Conservation (phyloP, 768 basidiomycete genomes). For the Boletus subparvulus region DNA sequence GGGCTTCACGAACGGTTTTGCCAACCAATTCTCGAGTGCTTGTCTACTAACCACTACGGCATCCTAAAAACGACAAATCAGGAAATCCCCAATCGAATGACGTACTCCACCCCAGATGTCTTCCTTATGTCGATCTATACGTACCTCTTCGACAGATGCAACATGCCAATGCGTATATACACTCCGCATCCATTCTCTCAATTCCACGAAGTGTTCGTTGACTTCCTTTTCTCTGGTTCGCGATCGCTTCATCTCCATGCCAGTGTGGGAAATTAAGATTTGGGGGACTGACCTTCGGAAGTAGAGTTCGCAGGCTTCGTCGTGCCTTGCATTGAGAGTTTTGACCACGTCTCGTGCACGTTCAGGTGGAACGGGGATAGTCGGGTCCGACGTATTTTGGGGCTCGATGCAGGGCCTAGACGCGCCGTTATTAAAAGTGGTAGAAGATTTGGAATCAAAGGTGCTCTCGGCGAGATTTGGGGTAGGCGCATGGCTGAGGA, state of each 20-base stretch:
- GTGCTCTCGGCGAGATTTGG: constrained; percentile 18
- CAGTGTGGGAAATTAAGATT: constrained; percentile 12
- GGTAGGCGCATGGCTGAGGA: constrained; percentile 14
- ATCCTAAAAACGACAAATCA: constrained; percentile 38
- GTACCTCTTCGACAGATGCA: constrained; percentile 47
- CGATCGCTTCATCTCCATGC: constrained; percentile 15
- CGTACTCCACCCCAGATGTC: constrained; percentile 5
- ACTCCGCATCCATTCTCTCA: constrained; percentile 52
- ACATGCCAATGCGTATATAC: constrained; percentile 67
- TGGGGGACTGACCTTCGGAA: constrained; percentile 42
- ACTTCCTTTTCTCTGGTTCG: constrained; percentile 43
- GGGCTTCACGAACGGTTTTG: constrained; percentile 32
- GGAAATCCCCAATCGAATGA: constrained; percentile 9
- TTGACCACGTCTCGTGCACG: constrained; percentile 55
- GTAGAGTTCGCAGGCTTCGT: constrained; percentile 51
- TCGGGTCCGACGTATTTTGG: constrained; percentile 9
- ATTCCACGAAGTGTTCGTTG: constrained; percentile 45
- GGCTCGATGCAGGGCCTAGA: constrained; percentile 15
- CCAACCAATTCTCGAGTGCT: constrained; percentile 62
- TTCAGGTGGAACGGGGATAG: constrained; percentile 48
- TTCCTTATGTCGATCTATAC: constrained; percentile 11
- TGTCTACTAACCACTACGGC: constrained; percentile 59
- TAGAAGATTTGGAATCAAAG: constrained; percentile 12
- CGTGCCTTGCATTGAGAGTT: constrained; percentile 54
- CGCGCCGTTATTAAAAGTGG: constrained; percentile 20